Evolutionary conservation across 176 grass and related monocot genomes (phyloP).

Genomic region (Lolium rigidum): DNA sequence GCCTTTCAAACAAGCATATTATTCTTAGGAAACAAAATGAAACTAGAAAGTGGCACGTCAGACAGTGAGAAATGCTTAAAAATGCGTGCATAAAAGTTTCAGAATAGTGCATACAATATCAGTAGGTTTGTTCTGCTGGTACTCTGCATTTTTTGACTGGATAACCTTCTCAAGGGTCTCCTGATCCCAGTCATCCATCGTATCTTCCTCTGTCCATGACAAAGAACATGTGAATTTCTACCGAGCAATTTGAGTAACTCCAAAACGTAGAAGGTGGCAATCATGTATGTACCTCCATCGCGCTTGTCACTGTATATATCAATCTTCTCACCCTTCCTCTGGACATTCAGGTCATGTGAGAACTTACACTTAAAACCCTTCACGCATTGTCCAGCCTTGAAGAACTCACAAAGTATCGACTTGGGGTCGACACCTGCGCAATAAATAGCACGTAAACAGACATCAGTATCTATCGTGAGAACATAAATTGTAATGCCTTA

Average conservation of each 20-base stretch:
- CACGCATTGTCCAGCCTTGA: conserved; percentile 86
- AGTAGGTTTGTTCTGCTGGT: conserved; percentile 98
- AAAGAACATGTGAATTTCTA: conserved; percentile 29
- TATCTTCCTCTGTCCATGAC: conserved; percentile 54
- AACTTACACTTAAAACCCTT: conserved; percentile 99
- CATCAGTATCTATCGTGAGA: conserved; percentile 23
- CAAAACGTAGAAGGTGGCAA: background rate
- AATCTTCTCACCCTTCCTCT: conserved; percentile 99
- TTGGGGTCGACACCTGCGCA: conserved; percentile 94
- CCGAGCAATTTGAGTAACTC: background rate
- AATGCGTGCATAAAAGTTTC: conserved; percentile 12
- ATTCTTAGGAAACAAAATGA: background rate
- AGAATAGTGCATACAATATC: conserved; percentile 78
- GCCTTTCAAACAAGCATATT: background rate
- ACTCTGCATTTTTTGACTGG: conserved; percentile 78
- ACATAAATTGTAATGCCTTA: conserved; percentile 24
- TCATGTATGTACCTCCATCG: conserved; percentile 54
- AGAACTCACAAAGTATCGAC: conserved; percentile 96
- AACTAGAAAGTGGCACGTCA: background rate
- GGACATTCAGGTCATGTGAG: conserved; percentile 95
- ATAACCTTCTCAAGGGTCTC: conserved; percentile 97
- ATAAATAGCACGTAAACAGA: conserved; percentile 22
- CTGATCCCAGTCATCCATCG: conserved; percentile 99
- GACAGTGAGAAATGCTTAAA: background rate
- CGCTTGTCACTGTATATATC: conserved; percentile 98